Base-by-base conservation (phyloP, 768 basidiomycete genomes). In the Russula earlei region DNA sequence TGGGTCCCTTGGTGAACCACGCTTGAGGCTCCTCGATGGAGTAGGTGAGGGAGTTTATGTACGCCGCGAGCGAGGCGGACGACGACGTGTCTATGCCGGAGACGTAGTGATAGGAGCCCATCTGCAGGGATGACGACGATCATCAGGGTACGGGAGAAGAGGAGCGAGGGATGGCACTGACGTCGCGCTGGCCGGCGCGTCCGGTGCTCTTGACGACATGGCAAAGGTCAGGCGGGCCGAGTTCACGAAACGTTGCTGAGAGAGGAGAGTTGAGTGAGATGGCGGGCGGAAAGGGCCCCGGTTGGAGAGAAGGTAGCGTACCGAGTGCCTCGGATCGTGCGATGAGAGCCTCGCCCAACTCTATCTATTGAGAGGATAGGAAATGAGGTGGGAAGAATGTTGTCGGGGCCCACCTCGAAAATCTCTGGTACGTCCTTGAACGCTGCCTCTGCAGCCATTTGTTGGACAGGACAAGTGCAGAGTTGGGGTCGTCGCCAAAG, bases 51-150 rank as follows among this genome's bases (percentile, higher is more conserved):
- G 93, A 96, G 73, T 99, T 98, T 70, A 98, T 88, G 71, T 99
- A 99, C 11, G 96, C 95, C 5, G 96, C 96, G 27, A 99, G 78
- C 0, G 93, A 95, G 3, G 96, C 95, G 19, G 94, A 97, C 6
- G 94, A 96, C 15, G 93, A 97, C 1, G 94, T 92, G 69, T 99
- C 96, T 50, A 99, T 91, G n/a, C 96, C 95, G 0, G 96, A 99
- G 56, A 96, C 81, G 64, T 91, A 97, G 71, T 99, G 96, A 69
- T 97, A 98, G 34, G 95, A 97, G 37, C 92, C 91, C 56, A 91
- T 76, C 93, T 96, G 64, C 19, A 34, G 40, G 12, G 45, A 2
- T 6, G 17, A 19, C 15, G 29, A 12, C 17, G 11, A 31, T 17
- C 29, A 15, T 36, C 34, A 36, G 19, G 15, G 20, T 8, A 31